phyloP scores from a whole-genome alignment of 306 rosid species.

The Lablab purpureus region DNA sequence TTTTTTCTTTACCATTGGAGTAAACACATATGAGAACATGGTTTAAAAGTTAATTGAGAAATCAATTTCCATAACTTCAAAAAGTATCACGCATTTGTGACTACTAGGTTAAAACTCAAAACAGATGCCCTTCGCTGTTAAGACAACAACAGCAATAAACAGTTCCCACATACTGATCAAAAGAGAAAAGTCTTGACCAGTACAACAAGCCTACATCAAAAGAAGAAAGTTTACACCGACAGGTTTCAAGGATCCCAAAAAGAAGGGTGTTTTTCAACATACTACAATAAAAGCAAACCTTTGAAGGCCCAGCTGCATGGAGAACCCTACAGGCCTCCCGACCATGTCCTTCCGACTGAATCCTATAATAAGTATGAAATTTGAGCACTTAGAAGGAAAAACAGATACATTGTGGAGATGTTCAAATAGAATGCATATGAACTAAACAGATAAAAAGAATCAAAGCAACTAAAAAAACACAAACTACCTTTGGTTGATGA shows the following conservation, averaged over 20 bases:
- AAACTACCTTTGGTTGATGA: slow-evolving; percentile 21
- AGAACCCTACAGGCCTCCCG: slow-evolving; percentile 80
- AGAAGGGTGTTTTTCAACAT: slow-evolving; percentile 1
- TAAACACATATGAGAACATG: not conserved
- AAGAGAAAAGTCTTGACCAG: slow-evolving; percentile 14
- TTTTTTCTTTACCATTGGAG: not conserved
- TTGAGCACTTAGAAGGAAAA: slow-evolving; percentile 25
- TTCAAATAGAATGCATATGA: slow-evolving; percentile 28
- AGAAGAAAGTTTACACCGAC: slow-evolving; percentile 26
- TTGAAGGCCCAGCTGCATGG: slow-evolving; percentile 84
- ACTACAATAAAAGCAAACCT: slow-evolving; percentile 56
- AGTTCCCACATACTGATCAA: not conserved
- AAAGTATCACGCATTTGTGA: slow-evolving; percentile 1
- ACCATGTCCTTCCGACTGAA: slow-evolving; percentile 77
- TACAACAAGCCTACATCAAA: slow-evolving; percentile 7
- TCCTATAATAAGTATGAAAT: slow-evolving; percentile 56
- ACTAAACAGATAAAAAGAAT: slow-evolving; percentile 27
- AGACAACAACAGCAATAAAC: not conserved
- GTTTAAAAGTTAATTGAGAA: not conserved
- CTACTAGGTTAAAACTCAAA: slow-evolving; percentile 14
- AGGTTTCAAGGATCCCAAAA: not conserved
- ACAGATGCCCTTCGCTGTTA: not conserved
- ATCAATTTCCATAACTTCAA: slow-evolving; percentile 30
- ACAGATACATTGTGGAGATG: slow-evolving; percentile 19
- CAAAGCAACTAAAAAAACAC: slow-evolving; percentile 6